Conservation (phyloP, 139 green algal species). For the Closterium sp. region DNA sequence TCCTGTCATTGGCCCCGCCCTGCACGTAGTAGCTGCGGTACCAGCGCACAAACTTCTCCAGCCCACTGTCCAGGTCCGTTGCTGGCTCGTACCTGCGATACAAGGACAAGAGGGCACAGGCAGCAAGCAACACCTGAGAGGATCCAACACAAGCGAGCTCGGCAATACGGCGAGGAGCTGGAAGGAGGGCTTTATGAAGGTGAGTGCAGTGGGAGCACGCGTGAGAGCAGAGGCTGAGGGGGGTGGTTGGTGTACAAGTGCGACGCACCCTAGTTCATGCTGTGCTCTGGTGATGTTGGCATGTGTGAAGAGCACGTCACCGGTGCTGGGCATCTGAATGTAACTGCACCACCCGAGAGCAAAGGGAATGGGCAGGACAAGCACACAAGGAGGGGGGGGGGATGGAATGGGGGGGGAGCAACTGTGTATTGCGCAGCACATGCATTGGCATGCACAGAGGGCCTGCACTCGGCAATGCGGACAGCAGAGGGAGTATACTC, state of each 20-base stretch:
- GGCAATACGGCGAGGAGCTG: too few relatives aligned
- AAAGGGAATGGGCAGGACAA: too few relatives aligned
- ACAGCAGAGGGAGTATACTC: too few relatives aligned
- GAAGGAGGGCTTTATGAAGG: too few relatives aligned
- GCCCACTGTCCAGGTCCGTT: slow-evolving; percentile 53
- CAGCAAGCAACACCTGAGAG: neutral
- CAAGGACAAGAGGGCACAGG: neutral
- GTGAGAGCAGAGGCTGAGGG: slow-evolving; percentile 6
- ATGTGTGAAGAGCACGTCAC: slow-evolving; percentile 73
- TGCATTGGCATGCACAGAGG: too few relatives aligned
- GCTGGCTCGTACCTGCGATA: slow-evolving; percentile 46
- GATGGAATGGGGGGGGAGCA: too few relatives aligned
- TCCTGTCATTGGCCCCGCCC: neutral
- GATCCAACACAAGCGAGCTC: too few relatives aligned
- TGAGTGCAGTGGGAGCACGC: neutral
- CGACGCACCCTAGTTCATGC: slow-evolving; percentile 52
- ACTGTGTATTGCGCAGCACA: too few relatives aligned
- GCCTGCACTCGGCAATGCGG: too few relatives aligned
- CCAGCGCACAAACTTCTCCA: slow-evolving; percentile 68
- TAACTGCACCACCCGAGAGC: slow-evolving; percentile 38
- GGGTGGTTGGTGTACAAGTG: neutral
- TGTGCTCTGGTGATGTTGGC: slow-evolving; percentile 66
- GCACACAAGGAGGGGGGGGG: too few relatives aligned
- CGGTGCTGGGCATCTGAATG: slow-evolving; percentile 61
- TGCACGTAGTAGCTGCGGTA: slow-evolving; percentile 56